Conservation (phyloP, 2,329 filamentous ascomycete genomes). For the Colletotrichum shisoi region DNA sequence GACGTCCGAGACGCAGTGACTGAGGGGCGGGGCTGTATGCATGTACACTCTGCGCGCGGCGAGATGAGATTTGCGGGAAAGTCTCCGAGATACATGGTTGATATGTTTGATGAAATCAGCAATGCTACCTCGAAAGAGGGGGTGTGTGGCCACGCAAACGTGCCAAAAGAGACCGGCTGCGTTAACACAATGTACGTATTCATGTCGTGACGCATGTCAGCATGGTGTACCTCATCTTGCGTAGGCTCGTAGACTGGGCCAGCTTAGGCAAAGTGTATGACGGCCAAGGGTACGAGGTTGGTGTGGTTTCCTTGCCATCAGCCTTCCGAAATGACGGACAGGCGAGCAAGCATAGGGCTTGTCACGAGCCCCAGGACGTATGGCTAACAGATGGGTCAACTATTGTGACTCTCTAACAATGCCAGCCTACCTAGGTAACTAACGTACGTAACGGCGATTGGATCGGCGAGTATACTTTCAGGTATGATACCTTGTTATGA, state of each 20-base stretch:
- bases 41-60: background rate
- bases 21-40: background rate
- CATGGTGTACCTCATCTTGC: background rate
- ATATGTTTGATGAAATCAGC: slow-evolving; percentile 26
- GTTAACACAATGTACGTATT: background rate
- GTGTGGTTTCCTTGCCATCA: slow-evolving; percentile 24
- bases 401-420: background rate
- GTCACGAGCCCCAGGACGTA: background rate
- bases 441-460: background rate
- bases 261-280: slow-evolving; percentile 2
- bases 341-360: slow-evolving; percentile 23
- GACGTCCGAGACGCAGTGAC: background rate
- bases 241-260: background rate
- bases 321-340: slow-evolving; percentile 29
- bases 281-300: slow-evolving; percentile 16
- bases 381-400: background rate
- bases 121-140: slow-evolving; percentile 14
- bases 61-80: slow-evolving; percentile 36
- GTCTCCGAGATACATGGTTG: slow-evolving; percentile 31
- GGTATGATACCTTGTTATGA: slow-evolving; percentile 1
- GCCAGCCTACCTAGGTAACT: background rate
- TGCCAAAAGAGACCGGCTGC: slow-evolving; percentile 10
- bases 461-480: background rate
- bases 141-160: slow-evolving; percentile 6
- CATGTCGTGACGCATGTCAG: background rate